Base-by-base conservation (phyloP, 257 asterid genomes). In the Petunia axillaris region DNA sequence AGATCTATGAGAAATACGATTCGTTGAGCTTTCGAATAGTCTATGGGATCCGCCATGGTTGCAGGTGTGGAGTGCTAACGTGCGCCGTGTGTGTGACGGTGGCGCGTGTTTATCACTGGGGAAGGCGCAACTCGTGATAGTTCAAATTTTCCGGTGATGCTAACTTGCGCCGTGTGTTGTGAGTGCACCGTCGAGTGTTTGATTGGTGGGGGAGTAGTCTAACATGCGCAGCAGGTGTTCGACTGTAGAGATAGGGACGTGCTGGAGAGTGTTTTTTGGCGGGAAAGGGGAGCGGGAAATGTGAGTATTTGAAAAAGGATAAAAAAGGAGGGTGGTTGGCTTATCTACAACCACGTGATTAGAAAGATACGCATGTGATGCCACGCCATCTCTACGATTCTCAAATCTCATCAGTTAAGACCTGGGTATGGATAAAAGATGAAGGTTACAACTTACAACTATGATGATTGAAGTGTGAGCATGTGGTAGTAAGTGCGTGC, bases 1-100 rank as follows among this genome's bases (percentile, higher is more conserved):
- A 96, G 94, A 85, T 96, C 99, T 80, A 94, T 85, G 76, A 92
- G 88, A 75, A 96, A 84, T 54, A 94, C 90, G 8, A 96, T 40
- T 25, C 99, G 93, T 35, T 89, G 91, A 14, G 96, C 90, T 82
- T 82, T 85, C 4, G 95, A 88, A 85, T 90, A 91, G 75, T 91
- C 82, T 37, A 84, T 64, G 44, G 87, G 89, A 50, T 57, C 86
- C 75, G 83, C 81, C 98, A 91, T 91, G 41, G 74, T 48, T 58
- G 80, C 75, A 43, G 50, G 57, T 71, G 66, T 7, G 39, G 74
- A 81, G 83, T 7, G 81, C 78, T 83, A 76, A 80, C 15, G 50
- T 84, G 89, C 80, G 82, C 82, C 65, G 43, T 46, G 62, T 71
- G 60, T 14, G 25, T 35, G 4, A 14, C 60, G 60, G 60, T 11